Evolutionary conservation across 2,329 filamentous ascomycete genomes (phyloP), one percentile per base, ranked within the genome.

Genomic region (Teratosphaeriaceae sp.): DNA sequence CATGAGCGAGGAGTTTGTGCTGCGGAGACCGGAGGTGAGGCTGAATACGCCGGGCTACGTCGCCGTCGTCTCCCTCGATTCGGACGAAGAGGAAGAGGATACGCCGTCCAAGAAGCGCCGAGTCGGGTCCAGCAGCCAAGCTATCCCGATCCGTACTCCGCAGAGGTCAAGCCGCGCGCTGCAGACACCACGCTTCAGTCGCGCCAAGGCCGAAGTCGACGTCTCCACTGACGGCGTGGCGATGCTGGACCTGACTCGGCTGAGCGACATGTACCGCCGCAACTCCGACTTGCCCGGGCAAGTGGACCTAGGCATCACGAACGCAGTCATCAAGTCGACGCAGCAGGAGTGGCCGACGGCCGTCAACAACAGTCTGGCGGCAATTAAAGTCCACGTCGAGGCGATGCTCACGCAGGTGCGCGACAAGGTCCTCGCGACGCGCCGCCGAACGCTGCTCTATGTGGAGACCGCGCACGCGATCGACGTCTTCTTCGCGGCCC

Each of bases 1-100:
- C 0, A 82, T 88, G 45, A 69, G 72, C 1, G 60, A 68, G 0
- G 71, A 35, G 0, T 46, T 71, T 2, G 16, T 40, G 1, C 47
- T 45, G 1, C 47, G 60, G 16, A 56, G 58, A 19, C 68, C 67
- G 0, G 53, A 22, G 3, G 34, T 57, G 5, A 40, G 42, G 1
- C 21, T 58, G 8, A 22, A 31, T 1, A 61, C 59, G 0, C 60
- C 59, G 0, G 59, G 54, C 0, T 54, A 51, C 18, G 36, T 42
- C 2, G 41, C 36, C n/a, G n/a, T n/a, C n/a, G n/a, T n/a, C n/a
- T n/a, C n/a, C n/a, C n/a, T n/a, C n/a, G n/a, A n/a, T n/a, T n/a
- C n/a, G n/a, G n/a, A n/a, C n/a, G n/a, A n/a, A n/a, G n/a, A n/a
- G n/a, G n/a, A n/a, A 13, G 35, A 38, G 7, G n/a, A 22, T 9